phyloP scores from a whole-genome alignment of 1,139 yeast genomes.

The Hanseniaspora sp. region DNA sequence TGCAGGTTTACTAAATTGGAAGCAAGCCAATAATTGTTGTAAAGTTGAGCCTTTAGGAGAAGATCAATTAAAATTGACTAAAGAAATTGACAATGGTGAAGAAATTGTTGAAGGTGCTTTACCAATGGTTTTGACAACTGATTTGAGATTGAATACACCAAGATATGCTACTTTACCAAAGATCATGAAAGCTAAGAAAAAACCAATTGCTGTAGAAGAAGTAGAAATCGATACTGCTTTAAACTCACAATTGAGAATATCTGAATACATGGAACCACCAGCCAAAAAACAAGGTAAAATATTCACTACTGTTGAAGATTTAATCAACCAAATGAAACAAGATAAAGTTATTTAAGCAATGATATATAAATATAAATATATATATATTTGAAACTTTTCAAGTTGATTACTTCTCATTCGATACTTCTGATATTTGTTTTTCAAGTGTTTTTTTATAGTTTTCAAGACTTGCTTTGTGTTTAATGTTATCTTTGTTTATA shows the following conservation, averaged over 20 bases:
- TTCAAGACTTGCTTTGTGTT: too few relatives aligned
- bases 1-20: conserved; percentile 91
- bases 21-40: conserved; percentile 94
- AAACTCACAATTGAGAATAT: conserved; percentile 51
- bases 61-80: conserved; percentile 57
- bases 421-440: not conserved
- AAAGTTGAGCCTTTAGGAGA: conserved; percentile 52
- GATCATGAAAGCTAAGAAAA: conserved; percentile 96
- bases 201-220: conserved; percentile 57
- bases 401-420: not conserved
- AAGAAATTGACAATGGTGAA: conserved; percentile 93
- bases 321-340: conserved; percentile 67
- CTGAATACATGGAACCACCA: conserved; percentile 78
- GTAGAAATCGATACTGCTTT: conserved; percentile 50
- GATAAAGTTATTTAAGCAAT: conserved; percentile 39
- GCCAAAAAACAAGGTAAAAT: conserved; percentile 69
- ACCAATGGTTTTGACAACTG: conserved; percentile 84
- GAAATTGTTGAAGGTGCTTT: conserved; percentile 68
- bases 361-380: not conserved
- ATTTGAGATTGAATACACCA: conserved; percentile 85
- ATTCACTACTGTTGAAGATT: conserved; percentile 72
- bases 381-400: not conserved
- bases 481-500: not conserved
- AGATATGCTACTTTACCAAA: conserved; percentile 89
- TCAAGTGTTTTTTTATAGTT: not conserved